Percentiles rank a stretch among this genome's conserved stretches.
Conservation (phyloP, 495 filamentous ascomycete genomes). For the Penicillium bovifimosum region DNA sequence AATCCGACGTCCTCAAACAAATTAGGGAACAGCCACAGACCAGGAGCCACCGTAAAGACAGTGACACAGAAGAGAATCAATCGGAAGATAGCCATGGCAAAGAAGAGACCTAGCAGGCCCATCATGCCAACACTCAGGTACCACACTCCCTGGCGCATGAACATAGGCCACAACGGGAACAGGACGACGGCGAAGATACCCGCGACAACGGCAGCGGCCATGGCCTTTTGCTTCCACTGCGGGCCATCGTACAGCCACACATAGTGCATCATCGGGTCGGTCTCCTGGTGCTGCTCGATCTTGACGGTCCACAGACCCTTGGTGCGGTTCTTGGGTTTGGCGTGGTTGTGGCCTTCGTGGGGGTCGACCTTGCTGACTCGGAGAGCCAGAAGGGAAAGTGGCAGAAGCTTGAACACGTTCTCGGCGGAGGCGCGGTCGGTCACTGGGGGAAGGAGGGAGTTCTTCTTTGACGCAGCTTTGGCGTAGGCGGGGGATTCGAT, state of each 20-base stretch:
- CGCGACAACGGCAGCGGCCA: constrained; percentile 75
- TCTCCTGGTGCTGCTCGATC: constrained; percentile 96
- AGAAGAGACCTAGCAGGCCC: constrained; percentile 88
- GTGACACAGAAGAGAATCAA: constrained; percentile 93
- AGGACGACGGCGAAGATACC: constrained; percentile 82
- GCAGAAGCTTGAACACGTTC: constrained; percentile 91
- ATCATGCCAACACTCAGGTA: constrained; percentile 95
- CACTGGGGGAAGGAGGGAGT: constrained; percentile 81
- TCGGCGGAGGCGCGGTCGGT: constrained; percentile 80
- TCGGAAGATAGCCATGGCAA: constrained; percentile 94
- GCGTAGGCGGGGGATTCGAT: constrained; percentile 83
- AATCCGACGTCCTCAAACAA: constrained; percentile 98
- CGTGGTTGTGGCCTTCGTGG: constrained; percentile 64
- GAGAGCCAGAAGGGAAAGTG: constrained; percentile 89
- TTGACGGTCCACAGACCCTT: constrained; percentile 97
- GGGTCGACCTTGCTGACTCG: constrained; percentile 83
- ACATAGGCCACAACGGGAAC: constrained; percentile 94
- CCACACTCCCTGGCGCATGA: constrained; percentile 90
- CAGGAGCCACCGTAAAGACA: constrained; percentile 76
- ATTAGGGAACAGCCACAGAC: constrained; percentile 97
- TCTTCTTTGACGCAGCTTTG: constrained; percentile 76
- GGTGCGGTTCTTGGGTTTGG: constrained; percentile 74
- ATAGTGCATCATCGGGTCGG: constrained; percentile 85
- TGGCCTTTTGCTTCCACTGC: constrained; percentile 88
- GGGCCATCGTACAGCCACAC: constrained; percentile 94